A percentile compares a stretch with the other conserved stretches of the same genome.
Conservation (phyloP, 1,139 yeast genomes). For the Yamadazyma diospyri region DNA sequence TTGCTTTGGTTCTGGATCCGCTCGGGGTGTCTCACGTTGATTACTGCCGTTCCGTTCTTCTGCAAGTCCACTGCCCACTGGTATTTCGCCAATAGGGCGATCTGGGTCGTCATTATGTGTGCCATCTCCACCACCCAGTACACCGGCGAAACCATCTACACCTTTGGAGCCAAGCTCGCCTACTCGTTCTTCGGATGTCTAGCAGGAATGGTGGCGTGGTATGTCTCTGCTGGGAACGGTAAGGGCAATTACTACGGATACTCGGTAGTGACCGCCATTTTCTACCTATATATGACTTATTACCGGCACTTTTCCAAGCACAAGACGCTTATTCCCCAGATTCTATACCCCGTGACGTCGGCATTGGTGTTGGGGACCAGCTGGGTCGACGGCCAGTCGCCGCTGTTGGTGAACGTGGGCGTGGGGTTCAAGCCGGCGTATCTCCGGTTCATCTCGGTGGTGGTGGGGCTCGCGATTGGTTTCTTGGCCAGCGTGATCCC, state of each 20-base stretch:
- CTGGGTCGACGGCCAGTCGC: slow-evolving; percentile 17
- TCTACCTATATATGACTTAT: slow-evolving; percentile 22
- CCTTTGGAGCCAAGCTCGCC: slow-evolving; percentile 23
- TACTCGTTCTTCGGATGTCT: slow-evolving; percentile 32
- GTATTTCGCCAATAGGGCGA: slow-evolving; percentile 26
- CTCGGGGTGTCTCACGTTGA: slow-evolving; percentile 22
- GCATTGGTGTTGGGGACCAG: slow-evolving; percentile 36
- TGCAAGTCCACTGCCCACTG: slow-evolving; percentile 29
- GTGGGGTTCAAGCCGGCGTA: slow-evolving; percentile 29
- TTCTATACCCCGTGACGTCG: slow-evolving; percentile 28
- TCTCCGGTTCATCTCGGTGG: slow-evolving; percentile 26
- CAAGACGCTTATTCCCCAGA: slow-evolving; percentile 25
- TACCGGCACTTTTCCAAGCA: slow-evolving; percentile 35
- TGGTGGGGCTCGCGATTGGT: slow-evolving; percentile 29
- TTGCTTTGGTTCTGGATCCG: slow-evolving; percentile 32
- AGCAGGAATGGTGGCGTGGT: slow-evolving; percentile 35
- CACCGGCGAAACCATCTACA: slow-evolving; percentile 33
- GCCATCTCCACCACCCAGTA: slow-evolving; percentile 31
- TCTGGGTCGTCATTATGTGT: slow-evolving; percentile 37
- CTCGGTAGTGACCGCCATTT: slow-evolving; percentile 27
- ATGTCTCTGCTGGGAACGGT: slow-evolving; percentile 31
- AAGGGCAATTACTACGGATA: slow-evolving; percentile 33
- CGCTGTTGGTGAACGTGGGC: slow-evolving; percentile 20
- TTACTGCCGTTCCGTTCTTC: slow-evolving; percentile 28
- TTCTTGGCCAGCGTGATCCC: slow-evolving; percentile 32